Evolutionary conservation across 352 stramenopile species (phyloP), one percentile per base, ranked within the genome.

Genomic region (Globisporangium abappressorium): DNA sequence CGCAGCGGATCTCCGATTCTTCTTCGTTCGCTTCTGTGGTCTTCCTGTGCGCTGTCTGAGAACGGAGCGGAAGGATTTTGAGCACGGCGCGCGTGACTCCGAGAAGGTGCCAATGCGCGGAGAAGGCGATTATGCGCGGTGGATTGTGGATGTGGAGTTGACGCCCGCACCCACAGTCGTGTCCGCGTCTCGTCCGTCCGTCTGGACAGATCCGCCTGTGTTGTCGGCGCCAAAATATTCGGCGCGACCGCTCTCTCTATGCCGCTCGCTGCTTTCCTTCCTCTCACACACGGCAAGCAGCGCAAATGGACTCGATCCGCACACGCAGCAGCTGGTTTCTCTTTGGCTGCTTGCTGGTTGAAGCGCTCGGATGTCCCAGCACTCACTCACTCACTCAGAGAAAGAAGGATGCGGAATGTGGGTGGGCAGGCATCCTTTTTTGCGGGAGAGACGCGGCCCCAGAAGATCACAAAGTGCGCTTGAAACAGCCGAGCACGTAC

Each of bases 381-480:
- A 34, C 24, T 20, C 14, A 47, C 46, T 56, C n/a, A 34, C 24
- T 20, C 38, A 47, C 46, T 56, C n/a, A 28, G n/a, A 24, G 56
- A 24, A 62, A n/a, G 56, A 62, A 62, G 33, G 60, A 18, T 46
- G 43, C 18, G 12, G 28, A 20, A 22, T 30, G 43, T 22, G 41
- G 34, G 34, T 4, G 1, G 34, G 34, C 34, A 14, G 36, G 15
- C 15, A 49, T 49, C 18, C 43, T 20, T 43, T 51, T 28, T 43
- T 65, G 59, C 46, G 60, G 60, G 60, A 66, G 60, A 66, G 60
- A 66, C n/a, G 60, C 47, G 18, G n/a, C 60, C 20, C 28, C 47
- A 36, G 30, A 66, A 59, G 60, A 66, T 66, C 46, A 47, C 46
- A 66, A 66, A 66, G 60, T 66, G 60, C 60, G 60, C 20, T 51